Conservation (phyloP, 2,329 filamentous ascomycete genomes). For the Aspergillus sp. region DNA sequence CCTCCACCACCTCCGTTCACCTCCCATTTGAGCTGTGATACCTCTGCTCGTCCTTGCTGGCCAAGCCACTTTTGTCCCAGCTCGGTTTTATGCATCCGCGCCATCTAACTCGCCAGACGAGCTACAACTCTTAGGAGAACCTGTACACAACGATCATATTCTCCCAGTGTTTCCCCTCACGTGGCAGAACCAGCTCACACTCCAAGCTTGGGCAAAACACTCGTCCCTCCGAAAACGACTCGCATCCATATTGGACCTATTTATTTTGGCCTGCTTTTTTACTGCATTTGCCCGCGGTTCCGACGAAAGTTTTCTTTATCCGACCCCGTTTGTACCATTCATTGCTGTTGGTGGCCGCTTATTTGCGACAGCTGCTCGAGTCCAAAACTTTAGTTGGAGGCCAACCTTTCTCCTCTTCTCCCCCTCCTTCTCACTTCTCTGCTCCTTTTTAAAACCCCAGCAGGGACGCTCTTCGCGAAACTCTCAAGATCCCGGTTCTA, state of each 20-base stretch:
- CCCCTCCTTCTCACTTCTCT: constrained; percentile 7
- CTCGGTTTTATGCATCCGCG: constrained; percentile 17
- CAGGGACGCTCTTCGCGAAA: constrained; percentile 9
- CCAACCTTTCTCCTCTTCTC: constrained; percentile 6
- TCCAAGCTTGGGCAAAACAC: constrained; percentile 14
- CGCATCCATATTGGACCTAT: neutral
- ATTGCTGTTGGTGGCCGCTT: constrained; percentile 26
- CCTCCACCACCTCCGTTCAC: neutral
- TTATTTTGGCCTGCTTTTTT: constrained; percentile 17
- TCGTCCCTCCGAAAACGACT: neutral
- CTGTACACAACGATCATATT: constrained; percentile 13
- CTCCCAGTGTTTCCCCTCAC: constrained; percentile 24
- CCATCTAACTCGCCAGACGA: constrained; percentile 18
- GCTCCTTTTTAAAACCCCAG: constrained; percentile 2
- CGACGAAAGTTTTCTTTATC: constrained; percentile 20
- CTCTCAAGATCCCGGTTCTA: constrained; percentile 1
- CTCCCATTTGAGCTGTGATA: constrained; percentile 10
- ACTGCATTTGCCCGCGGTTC: constrained; percentile 15
- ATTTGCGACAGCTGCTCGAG: constrained; percentile 20
- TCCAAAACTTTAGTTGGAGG: constrained; percentile 17
- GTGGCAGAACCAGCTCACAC: constrained; percentile 22
- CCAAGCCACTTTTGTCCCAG: constrained; percentile 24
- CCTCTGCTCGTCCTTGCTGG: constrained; percentile 35
- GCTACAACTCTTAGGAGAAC: constrained; percentile 8
- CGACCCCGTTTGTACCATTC: constrained; percentile 21